Evolutionary conservation across 139 green algal genomes (phyloP), one percentile per base, ranked within the genome.

Genomic region (Tetraselmis striata): DNA sequence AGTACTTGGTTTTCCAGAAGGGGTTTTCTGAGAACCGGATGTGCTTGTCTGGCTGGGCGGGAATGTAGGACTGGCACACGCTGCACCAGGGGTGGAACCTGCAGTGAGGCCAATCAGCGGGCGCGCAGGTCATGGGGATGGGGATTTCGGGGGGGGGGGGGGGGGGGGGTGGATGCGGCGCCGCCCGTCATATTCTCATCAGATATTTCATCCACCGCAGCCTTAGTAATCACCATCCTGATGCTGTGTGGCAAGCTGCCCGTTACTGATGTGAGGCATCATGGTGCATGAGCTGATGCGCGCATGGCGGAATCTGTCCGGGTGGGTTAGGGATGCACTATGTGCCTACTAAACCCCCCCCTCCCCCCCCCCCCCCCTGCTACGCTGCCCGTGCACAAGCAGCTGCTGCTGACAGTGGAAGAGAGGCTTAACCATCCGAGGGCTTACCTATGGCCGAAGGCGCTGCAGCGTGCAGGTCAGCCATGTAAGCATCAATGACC

Each of bases 401-500:
- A 87, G 5, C 18, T 67, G 45, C 18, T 18, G 5, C 45, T 18
- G 11, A 18, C 18, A 77, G 80, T 94, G 28, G 95, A 98, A 87
- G 95, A 98, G 89, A 95, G 95, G 0, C 83, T 98, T 77, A 96
- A 91, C 83, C 95, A 98, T 87, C 90, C 98, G 26, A 93, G 98
- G 94, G 94, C 93, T 0, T 86, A 92, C 32, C 82, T 98, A 67
- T 98, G 95, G 95, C 87, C 98, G 32, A 93, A 97, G 79, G 78
- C 79, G 32, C 88, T 92, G 84, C 80, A 93, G 59, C 31, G n/a
- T n/a, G n/a, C n/a, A n/a, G n/a, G n/a, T n/a, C n/a, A n/a, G n/a
- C n/a, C n/a, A n/a, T n/a, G n/a, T n/a, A n/a, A n/a, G n/a, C n/a
- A n/a, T n/a, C n/a, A n/a, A n/a, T n/a, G n/a, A n/a, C n/a, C n/a